Evolutionary conservation across 345 rosid species (phyloP).

Genomic region (Mallotus nudiflorus): DNA sequence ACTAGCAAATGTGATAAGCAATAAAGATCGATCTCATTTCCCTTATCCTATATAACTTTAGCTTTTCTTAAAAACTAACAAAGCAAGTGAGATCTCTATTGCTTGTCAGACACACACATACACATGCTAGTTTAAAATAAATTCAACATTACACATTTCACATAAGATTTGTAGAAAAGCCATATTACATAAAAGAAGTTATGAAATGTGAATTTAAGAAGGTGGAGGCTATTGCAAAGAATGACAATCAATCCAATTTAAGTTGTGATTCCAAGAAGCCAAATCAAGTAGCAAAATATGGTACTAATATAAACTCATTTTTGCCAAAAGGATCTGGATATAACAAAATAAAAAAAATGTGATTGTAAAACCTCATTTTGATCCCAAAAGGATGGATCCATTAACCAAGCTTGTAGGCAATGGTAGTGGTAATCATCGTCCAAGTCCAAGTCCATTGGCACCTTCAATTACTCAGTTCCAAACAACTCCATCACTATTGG

Average conservation of each 20-base stretch:
- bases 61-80: too few relatives aligned
- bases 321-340: slow-evolving; percentile 8
- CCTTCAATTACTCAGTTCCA: slow-evolving; percentile 29
- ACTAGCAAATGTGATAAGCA: too few relatives aligned
- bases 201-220: slow-evolving; percentile 29
- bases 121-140: too few relatives aligned
- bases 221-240: slow-evolving; percentile 18
- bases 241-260: slow-evolving; percentile 19
- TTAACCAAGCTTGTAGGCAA: slow-evolving; percentile 23
- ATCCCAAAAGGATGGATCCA: slow-evolving; percentile 46
- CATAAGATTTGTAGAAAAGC: slow-evolving; percentile 42
- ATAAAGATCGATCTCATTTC: too few relatives aligned
- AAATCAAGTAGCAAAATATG: slow-evolving; percentile 15
- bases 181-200: slow-evolving; percentile 33
- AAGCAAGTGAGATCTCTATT: too few relatives aligned
- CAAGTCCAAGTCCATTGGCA: slow-evolving; percentile 28
- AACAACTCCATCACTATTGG: slow-evolving; percentile 17
- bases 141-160: too few relatives aligned
- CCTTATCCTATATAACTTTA: too few relatives aligned
- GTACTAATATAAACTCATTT: neutral
- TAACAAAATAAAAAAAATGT: slow-evolving; percentile 33
- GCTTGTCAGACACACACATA: too few relatives aligned
- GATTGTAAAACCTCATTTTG: slow-evolving; percentile 31
- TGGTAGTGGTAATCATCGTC: slow-evolving; percentile 28
- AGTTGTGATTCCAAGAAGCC: slow-evolving; percentile 25